Percentiles rank a stretch among this genome's conserved stretches.
Evolutionary conservation across 441 rosid genomes (phyloP).

Genomic region (Pelargonium fulgidum): DNA sequence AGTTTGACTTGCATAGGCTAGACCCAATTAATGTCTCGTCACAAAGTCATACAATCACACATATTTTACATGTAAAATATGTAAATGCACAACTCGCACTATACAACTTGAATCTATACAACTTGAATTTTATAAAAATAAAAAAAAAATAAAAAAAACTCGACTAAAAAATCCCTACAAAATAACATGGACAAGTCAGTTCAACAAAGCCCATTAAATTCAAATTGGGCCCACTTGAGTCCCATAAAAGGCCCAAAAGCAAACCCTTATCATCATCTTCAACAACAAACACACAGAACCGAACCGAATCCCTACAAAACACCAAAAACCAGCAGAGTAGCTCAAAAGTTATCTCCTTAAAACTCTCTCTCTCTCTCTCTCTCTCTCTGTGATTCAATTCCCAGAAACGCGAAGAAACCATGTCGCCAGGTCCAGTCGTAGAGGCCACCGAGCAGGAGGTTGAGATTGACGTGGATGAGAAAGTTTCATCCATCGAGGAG

Average conservation of each 20-base stretch:
- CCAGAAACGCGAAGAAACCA: not conserved
- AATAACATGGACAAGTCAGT: too few species aligned
- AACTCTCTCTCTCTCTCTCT: not conserved
- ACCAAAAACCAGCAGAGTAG: not conserved
- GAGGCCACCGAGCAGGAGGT: slow-evolving; percentile 5
- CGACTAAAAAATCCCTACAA: too few species aligned
- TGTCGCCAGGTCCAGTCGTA: slow-evolving; percentile 6
- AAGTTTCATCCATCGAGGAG: not conserved
- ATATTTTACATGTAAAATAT: too few species aligned
- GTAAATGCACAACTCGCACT: too few species aligned
- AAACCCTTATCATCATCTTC: not conserved
- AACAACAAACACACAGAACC: not conserved
- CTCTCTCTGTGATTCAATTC: not conserved
- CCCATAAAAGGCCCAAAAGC: not conserved
- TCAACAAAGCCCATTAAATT: not conserved
- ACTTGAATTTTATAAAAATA: too few species aligned
- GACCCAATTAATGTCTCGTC: too few species aligned
- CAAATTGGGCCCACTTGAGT: not conserved
- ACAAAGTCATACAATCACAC: too few species aligned
- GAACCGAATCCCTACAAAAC: not conserved
- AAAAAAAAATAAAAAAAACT: too few species aligned
- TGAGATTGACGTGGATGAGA: not conserved
- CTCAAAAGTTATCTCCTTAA: not conserved
- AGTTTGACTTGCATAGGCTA: too few species aligned
- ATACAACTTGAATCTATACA: too few species aligned